phyloP scores from a whole-genome alignment of 177 flowering plant species.

The Vitis hybrid region DNA sequence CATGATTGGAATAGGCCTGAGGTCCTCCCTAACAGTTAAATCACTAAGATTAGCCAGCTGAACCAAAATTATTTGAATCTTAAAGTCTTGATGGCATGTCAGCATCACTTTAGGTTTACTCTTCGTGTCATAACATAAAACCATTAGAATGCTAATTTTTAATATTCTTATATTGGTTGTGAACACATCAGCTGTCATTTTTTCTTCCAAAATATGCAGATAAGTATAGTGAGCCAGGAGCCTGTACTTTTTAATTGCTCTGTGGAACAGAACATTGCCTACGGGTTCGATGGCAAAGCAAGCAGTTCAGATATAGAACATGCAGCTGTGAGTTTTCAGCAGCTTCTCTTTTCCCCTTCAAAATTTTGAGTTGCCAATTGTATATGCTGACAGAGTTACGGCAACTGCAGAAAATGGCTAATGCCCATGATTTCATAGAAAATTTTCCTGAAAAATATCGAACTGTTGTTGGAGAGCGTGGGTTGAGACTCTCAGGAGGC shows the following conservation, averaged over 20 bases:
- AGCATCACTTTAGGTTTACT: too few relatives aligned
- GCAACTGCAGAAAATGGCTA: conserved; percentile 85
- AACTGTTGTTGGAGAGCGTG: conserved; percentile 93
- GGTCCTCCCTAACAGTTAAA: too few relatives aligned
- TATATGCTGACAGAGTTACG: conserved; percentile 3
- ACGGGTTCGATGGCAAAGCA: conserved; percentile 77
- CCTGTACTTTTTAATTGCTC: conserved; percentile 96
- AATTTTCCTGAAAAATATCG: conserved; percentile 85
- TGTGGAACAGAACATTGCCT: conserved; percentile 88
- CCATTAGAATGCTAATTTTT: too few relatives aligned
- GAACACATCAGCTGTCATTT: not conserved
- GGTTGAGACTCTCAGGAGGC: conserved; percentile 93
- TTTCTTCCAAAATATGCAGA: conserved; percentile 33
- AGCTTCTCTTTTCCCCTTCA: not conserved
- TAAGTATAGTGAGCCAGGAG: conserved; percentile 97
- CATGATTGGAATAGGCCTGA: too few relatives aligned
- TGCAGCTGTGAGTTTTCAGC: conserved; percentile 68
- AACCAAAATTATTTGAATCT: too few relatives aligned
- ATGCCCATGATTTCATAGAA: conserved; percentile 89
- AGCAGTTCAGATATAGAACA: conserved; percentile 66
- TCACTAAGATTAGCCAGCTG: too few relatives aligned
- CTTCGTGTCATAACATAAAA: too few relatives aligned
- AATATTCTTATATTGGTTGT: too few relatives aligned
- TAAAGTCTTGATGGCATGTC: too few relatives aligned
- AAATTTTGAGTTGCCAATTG: not conserved